phyloP scores from a whole-genome alignment of 345 rosid species.

The Ricinus communis region DNA sequence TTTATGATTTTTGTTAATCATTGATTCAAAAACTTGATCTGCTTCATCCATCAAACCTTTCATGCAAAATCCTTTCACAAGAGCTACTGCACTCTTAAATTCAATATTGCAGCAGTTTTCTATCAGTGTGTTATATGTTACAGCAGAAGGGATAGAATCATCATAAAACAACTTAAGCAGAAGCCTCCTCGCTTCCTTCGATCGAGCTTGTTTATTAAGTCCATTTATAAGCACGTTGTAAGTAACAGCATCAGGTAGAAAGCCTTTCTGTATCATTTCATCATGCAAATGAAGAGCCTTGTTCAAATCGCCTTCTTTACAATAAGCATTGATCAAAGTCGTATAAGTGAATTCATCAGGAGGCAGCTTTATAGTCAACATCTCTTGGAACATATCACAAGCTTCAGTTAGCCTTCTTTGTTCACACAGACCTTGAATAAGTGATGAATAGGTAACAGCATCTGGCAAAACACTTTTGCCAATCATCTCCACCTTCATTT shows the following conservation, averaged over 20 bases:
- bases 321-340: constrained; percentile 67
- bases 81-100: constrained; percentile 63
- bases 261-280: constrained; percentile 73
- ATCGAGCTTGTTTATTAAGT: constrained; percentile 76
- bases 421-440: constrained; percentile 74
- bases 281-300: constrained; percentile 65
- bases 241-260: constrained; percentile 83
- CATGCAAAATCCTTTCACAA: constrained; percentile 87
- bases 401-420: constrained; percentile 71
- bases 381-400: constrained; percentile 66
- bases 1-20: constrained; percentile 57
- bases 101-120: constrained; percentile 63
- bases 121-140: constrained; percentile 65
- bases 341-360: constrained; percentile 81
- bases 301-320: constrained; percentile 60
- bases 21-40: constrained; percentile 61
- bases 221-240: constrained; percentile 88
- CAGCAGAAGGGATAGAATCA: constrained; percentile 62
- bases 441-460: constrained; percentile 64
- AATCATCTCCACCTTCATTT: constrained; percentile 59
- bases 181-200: constrained; percentile 80
- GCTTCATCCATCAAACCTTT: constrained; percentile 91
- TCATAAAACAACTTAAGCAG: constrained; percentile 75
- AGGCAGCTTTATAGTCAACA: constrained; percentile 46
- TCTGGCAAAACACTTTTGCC: constrained; percentile 63